These are phyloP conservation scores for Colletotrichum euphorbiae DNA, from an alignment of 2,329 filamentous ascomycete species.

Conservation along the genomic window DNA sequence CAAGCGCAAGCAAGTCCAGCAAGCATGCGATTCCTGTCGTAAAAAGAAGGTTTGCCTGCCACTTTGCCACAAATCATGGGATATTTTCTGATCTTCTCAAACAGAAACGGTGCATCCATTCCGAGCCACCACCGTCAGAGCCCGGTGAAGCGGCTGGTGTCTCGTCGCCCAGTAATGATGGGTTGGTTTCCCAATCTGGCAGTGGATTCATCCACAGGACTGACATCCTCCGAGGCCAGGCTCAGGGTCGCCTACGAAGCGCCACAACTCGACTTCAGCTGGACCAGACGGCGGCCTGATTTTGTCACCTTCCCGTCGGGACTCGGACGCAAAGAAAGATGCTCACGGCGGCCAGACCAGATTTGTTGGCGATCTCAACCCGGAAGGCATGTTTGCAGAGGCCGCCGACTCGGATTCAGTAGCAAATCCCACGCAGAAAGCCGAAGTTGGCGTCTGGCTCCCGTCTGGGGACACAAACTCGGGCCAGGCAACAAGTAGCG, in stretches of 20 bases:
- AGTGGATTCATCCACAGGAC: constrained; percentile 9
- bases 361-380: constrained; percentile 70
- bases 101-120: constrained; percentile 59
- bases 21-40: constrained; percentile 67
- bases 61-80: neutral
- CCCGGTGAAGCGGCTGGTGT: constrained; percentile 14
- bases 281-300: neutral
- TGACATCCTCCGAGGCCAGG: neutral
- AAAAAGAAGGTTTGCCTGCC: constrained; percentile 61
- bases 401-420: constrained; percentile 57
- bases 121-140: constrained; percentile 44
- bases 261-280: constrained; percentile 18
- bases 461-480: constrained; percentile 47
- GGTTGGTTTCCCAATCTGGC: constrained; percentile 37
- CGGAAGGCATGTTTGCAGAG: constrained; percentile 70
- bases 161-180: constrained; percentile 20
- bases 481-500: constrained; percentile 47
- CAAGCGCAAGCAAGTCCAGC: constrained; percentile 70
- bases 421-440: constrained; percentile 56
- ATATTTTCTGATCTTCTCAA: constrained; percentile 6
- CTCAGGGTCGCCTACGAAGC: constrained; percentile 20
- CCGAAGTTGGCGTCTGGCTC: constrained; percentile 69
- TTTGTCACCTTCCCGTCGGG: constrained; percentile 17
- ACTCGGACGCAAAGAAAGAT: constrained; percentile 20
- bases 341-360: constrained; percentile 46